Percentiles rank a stretch among this genome's conserved stretches.
phyloP scores from a whole-genome alignment of 1,284 basidiomycete species.

The Microstroma glucosiphilum region DNA sequence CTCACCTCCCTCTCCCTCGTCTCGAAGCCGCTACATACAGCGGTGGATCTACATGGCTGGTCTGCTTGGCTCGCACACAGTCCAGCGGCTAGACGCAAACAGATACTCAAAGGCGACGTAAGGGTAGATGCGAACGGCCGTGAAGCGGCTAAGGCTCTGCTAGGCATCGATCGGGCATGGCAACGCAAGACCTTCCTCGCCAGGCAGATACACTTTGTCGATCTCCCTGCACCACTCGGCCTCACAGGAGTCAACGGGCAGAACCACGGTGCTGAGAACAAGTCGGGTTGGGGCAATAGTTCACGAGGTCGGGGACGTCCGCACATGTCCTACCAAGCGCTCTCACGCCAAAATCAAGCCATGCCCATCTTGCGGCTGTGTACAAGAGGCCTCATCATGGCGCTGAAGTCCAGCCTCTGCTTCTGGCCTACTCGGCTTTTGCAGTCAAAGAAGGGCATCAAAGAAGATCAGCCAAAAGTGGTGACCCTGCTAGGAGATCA shows the following conservation, averaged over 20 bases:
- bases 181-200: not conserved
- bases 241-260: not conserved
- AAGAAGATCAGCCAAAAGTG: not conserved
- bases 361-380: not conserved
- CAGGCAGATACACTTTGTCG: conserved; percentile 1
- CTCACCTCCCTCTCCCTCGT: not conserved
- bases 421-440: not conserved
- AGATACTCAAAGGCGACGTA: not conserved
- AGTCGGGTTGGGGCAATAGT: not conserved
- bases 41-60: not conserved
- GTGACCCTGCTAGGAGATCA: not conserved
- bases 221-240: not conserved
- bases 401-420: not conserved
- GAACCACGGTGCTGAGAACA: not conserved
- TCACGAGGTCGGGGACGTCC: not conserved
- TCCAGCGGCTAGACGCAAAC: not conserved
- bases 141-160: not conserved
- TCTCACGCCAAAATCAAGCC: not conserved
- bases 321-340: not conserved
- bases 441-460: not conserved
- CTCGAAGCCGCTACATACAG: not conserved
- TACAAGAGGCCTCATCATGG: not conserved
- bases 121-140: not conserved
- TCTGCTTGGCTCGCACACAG: not conserved
- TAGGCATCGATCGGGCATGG: not conserved